Evolutionary conservation across 148 eudicot species (phyloP), one percentile per base, ranked within the genome.

Genomic region (Diospyros lotus): DNA sequence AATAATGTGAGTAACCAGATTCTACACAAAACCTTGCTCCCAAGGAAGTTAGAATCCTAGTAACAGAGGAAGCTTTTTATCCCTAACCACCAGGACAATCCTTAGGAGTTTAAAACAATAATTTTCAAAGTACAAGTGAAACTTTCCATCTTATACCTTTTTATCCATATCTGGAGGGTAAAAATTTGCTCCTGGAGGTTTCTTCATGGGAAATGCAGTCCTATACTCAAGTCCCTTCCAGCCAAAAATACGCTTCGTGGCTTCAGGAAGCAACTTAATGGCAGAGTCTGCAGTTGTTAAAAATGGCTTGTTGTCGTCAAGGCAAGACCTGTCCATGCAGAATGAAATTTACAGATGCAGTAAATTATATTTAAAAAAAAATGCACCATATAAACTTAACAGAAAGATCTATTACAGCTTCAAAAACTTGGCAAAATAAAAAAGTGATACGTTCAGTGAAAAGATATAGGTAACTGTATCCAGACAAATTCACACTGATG

Each of bases 151-250:
- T 41, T 15, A 43, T 86, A 94, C 98, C 97, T 66, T 82, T 84
- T 87, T 92, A 77, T 92, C 96, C 98, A 94, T 94, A 75, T 94
- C 97, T 73, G 92, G 83, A 73, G 98, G 98, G 67, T 94, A 94
- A 72, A 94, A 94, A 75, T 89, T 89, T 75, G 98, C 97, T 71
- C 95, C 92, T 64, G 87, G 82, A 71, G 98, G 94, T 82, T 87
- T 89, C 66, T 52, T 76, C 79, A 79, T 70, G 60, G 98, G 97
- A 81, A 94, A 92, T 58, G 96, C 97, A 75, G 87, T 68, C 81
- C 76, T 89, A 80, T 94, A 94, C 80, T 92, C 88, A 55, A 94
- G 79, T 76, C 98, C 98, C 78, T 89, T 90, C 98, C 98, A 94
- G 8, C 89, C 93, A 61, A 84, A 54, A 69, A 90, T 77, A 65